A percentile compares a stretch with the other conserved stretches of the same genome.
Evolutionary conservation across 306 rosid species (phyloP).

Genomic region (Acacia crassicarpa): DNA sequence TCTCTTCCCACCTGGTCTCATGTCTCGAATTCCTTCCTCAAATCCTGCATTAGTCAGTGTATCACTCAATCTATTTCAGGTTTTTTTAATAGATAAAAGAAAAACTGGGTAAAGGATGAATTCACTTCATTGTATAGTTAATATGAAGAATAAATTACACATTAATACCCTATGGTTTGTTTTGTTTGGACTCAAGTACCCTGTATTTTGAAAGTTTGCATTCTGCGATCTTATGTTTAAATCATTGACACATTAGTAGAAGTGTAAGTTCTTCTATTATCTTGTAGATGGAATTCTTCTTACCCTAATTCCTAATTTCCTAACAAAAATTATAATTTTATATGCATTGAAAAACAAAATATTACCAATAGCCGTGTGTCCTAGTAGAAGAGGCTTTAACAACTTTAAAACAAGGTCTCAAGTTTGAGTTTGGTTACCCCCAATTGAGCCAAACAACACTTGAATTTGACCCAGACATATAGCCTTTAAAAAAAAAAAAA

Average conservation of each 20-base stretch:
- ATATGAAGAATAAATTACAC: neutral
- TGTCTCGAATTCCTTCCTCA: constrained; percentile 92
- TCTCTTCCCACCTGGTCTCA: constrained; percentile 95
- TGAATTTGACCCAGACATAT: too few species aligned
- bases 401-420: too few species aligned
- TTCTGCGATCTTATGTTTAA: neutral
- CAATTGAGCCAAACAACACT: too few species aligned
- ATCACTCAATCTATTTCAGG: neutral
- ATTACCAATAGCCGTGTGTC: too few species aligned
- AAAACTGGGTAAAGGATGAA: constrained; percentile 7
- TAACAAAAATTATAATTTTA: neutral
- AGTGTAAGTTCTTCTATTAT: neutral
- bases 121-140: neutral
- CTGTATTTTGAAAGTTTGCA: neutral
- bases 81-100: constrained; percentile 3
- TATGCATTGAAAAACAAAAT: too few species aligned
- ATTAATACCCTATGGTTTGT: neutral
- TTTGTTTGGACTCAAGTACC: neutral
- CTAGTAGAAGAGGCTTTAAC: too few species aligned
- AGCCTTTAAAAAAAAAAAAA: too few species aligned
- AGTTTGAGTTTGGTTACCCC: neutral
- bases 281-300: neutral
- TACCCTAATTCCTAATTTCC: neutral
- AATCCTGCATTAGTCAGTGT: constrained; percentile 64
- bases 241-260: neutral